Evolutionary conservation across 768 basidiomycete species (phyloP).

Genomic region (Boletus rubescentipes): DNA sequence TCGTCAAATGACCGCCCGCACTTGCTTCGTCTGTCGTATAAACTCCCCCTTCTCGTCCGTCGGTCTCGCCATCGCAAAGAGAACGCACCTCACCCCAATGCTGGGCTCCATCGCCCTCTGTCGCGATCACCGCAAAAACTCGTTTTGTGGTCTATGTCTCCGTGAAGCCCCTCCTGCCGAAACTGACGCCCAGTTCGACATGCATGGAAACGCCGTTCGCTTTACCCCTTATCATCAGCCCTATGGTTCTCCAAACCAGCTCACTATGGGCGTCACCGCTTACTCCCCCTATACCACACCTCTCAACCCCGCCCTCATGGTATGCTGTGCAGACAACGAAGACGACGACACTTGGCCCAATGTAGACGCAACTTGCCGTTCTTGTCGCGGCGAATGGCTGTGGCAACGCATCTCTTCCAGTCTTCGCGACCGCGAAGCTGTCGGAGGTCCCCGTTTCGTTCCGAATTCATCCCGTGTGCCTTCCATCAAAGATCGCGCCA

Average conservation of each 20-base stretch:
- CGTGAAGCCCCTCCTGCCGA: slow-evolving; percentile 55
- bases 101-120: slow-evolving; percentile 54
- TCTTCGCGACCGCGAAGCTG: slow-evolving; percentile 52
- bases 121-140: slow-evolving; percentile 60
- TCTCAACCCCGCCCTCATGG: slow-evolving; percentile 32
- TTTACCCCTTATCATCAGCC: slow-evolving; percentile 34
- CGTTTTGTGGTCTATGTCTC: slow-evolving; percentile 69
- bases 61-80: slow-evolving; percentile 55
- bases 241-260: slow-evolving; percentile 21
- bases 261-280: slow-evolving; percentile 22
- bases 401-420: slow-evolving; percentile 55
- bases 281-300: slow-evolving; percentile 26
- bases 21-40: slow-evolving; percentile 69
- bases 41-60: slow-evolving; percentile 52
- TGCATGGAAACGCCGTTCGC: slow-evolving; percentile 31
- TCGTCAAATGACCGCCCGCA: slow-evolving; percentile 51
- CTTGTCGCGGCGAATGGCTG: slow-evolving; percentile 64
- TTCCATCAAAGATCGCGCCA: slow-evolving; percentile 14
- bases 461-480: slow-evolving; percentile 14
- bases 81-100: slow-evolving; percentile 39
- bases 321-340: slow-evolving; percentile 66
- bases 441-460: slow-evolving; percentile 46
- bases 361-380: slow-evolving; percentile 65
- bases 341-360: slow-evolving; percentile 68
- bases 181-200: slow-evolving; percentile 34